Evolutionary conservation across 2,329 filamentous ascomycete species (phyloP), one percentile per base, ranked within the genome.

Genomic region (Cladosporium austrohemisphaericum): DNA sequence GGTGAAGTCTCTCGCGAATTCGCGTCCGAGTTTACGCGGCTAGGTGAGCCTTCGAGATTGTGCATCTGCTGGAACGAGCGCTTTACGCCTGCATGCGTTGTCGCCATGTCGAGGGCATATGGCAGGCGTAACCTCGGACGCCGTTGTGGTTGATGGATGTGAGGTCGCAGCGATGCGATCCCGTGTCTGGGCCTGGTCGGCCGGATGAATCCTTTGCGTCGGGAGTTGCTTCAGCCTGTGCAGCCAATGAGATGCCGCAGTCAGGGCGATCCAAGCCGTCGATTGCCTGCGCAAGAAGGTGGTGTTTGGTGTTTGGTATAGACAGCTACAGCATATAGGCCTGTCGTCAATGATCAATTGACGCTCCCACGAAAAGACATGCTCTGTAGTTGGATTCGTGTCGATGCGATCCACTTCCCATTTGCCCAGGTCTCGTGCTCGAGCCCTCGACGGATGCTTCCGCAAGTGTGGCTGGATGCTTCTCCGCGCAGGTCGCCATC

Each of bases 71-170:
- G 52, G 44, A 56, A 63, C 4, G 60, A 56, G 26, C 62, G 59
- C 41, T 65, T 65, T 28, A 60, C 49, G 26, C 62, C 62, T 1
- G 60, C 60, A 45, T 63, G 60, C n/a, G 56, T 31, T 8, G 53
- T 41, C 7, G 61, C 54, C 60, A 63, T 64, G 11, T 43, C 26
- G 13, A 35, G 7, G 25, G 32, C 20, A 25, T 31, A 18, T 33
- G 28, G 41, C 26, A 33, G 19, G 16, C 20, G 9, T 35, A 14
- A 33, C 20, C n/a, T 20, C 36, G 37, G 37, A 28, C 14, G n/a
- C 20, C 22, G 46, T 41, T 23, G 26, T 19, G 37, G 36, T 49
- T n/a, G 20, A 29, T 41, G 22, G 22, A 13, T 4, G 38, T 41
- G 37, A 29, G 8, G 44, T 31, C 5, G 23, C 18, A 19, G 33